phyloP scores from a whole-genome alignment of 1,284 basidiomycete genomes.

The Cutaneotrichosporon dermatis region DNA sequence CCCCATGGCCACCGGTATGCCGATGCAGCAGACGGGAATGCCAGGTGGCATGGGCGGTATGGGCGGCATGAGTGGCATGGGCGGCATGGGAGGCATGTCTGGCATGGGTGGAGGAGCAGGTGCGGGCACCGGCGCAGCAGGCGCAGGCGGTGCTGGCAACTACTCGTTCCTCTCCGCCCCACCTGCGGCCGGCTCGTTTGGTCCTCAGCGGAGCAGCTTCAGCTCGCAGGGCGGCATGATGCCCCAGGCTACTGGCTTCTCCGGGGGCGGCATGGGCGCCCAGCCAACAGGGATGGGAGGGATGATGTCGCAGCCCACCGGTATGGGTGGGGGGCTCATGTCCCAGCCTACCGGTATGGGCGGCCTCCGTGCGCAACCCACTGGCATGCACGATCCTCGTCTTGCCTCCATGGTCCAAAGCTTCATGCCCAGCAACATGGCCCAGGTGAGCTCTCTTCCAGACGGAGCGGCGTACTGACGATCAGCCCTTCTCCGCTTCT shows the following conservation, averaged over 20 bases:
- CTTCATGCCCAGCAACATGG: slow-evolving; percentile 63
- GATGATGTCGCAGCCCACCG: slow-evolving; percentile 48
- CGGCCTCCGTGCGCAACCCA: slow-evolving; percentile 38
- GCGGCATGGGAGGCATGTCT: slow-evolving; percentile 3
- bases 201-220: slow-evolving; percentile 25
- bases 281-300: slow-evolving; percentile 36
- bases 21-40: slow-evolving; percentile 3
- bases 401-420: slow-evolving; percentile 77
- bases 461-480: no score
- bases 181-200: slow-evolving; percentile 30
- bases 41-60: slow-evolving; percentile 15
- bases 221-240: slow-evolving; percentile 23
- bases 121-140: slow-evolving; percentile 11
- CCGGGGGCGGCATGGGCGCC: slow-evolving; percentile 31
- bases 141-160: slow-evolving; percentile 19
- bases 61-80: slow-evolving; percentile 10
- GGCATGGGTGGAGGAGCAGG: slow-evolving; percentile 11
- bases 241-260: slow-evolving; percentile 31
- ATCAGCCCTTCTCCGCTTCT: slow-evolving; percentile 37
- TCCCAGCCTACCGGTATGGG: slow-evolving; percentile 69
- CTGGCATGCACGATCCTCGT: slow-evolving; percentile 62
- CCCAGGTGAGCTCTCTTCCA: no score
- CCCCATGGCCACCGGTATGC: slow-evolving; percentile 55
- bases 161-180: slow-evolving; percentile 48
- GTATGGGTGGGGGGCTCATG: slow-evolving; percentile 56